Conservation (phyloP, 2,329 filamentous ascomycete genomes). For the Chrysosporium keratinophilum region DNA sequence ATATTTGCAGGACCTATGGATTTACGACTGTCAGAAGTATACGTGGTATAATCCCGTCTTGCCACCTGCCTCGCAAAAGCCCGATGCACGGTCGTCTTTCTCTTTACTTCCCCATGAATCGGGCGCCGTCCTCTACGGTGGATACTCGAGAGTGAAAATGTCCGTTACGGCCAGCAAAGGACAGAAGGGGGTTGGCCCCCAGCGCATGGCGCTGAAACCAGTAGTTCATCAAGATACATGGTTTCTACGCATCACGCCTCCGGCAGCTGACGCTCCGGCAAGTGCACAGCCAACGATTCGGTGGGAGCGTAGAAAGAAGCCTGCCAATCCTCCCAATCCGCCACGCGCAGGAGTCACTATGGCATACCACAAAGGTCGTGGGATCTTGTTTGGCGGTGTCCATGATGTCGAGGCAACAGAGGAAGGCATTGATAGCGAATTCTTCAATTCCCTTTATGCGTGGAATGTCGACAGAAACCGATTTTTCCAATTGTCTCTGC, state of each 20-base stretch:
- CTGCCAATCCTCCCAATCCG: conserved; percentile 77
- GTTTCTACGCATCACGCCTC: conserved; percentile 71
- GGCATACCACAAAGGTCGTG: conserved; percentile 85
- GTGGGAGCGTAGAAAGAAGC: conserved; percentile 90
- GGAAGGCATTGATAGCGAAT: conserved; percentile 93
- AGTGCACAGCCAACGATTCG: conserved; percentile 61
- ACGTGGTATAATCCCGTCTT: conserved; percentile 70
- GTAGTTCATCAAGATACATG: conserved; percentile 92
- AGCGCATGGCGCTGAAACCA: conserved; percentile 66
- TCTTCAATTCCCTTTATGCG: conserved; percentile 83
- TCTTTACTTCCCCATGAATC: conserved; percentile 82
- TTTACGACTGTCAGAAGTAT: conserved; percentile 84
- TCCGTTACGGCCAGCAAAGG: conserved; percentile 50
- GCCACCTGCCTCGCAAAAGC: conserved; percentile 70
- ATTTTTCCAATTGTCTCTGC: conserved; percentile 73
- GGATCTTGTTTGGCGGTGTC: conserved; percentile 87
- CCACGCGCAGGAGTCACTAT: conserved; percentile 81
- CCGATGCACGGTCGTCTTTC: conserved; percentile 84
- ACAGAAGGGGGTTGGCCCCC: conserved; percentile 48
- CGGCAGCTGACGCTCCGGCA: conserved; percentile 54
- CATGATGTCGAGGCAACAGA: conserved; percentile 86
- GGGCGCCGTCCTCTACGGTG: conserved; percentile 82
- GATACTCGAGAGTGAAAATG: conserved; percentile 83
- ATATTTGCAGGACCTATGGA: conserved; percentile 86
- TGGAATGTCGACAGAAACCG: conserved; percentile 95